Percentiles rank a stretch among this genome's conserved stretches.
Conservation (phyloP, 768 basidiomycete genomes). For the Rhodotorula diobovata region DNA sequence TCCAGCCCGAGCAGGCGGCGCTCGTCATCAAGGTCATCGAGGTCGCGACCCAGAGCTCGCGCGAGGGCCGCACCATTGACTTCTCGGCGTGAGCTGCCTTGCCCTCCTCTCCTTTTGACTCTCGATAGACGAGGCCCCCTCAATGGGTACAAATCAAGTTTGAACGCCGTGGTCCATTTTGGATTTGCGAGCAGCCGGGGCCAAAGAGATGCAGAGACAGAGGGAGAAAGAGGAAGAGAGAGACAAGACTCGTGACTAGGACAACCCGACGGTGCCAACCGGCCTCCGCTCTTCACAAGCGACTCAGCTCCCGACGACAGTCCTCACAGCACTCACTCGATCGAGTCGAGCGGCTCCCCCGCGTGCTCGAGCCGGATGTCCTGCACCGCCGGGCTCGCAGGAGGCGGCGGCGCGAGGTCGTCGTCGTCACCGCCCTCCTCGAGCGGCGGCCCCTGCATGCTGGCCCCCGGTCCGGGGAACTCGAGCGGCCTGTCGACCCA, state of each 20-base stretch:
- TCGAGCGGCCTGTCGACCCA: neutral
- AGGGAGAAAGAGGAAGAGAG: no score
- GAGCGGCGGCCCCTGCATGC: neutral
- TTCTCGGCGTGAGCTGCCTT: neutral
- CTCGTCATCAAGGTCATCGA: conserved; percentile 72
- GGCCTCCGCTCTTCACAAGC: no score
- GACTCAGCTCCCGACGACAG: no score
- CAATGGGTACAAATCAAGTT: no score
- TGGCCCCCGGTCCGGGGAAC: neutral
- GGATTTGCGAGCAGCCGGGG: no score
- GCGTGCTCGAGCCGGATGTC: conserved; percentile 4
- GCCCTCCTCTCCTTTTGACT: neutral
- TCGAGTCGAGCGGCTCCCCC: neutral
- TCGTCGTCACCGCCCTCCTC: no score
- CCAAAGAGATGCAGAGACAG: no score
- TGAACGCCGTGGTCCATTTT: no score
- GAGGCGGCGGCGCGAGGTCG: neutral
- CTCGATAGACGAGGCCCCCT: no score
- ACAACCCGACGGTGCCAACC: no score
- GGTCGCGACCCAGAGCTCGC: conserved; percentile 63
- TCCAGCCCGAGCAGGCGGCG: conserved; percentile 71
- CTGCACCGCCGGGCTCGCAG: neutral
- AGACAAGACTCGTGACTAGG: no score
- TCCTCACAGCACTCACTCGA: neutral
- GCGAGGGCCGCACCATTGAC: conserved; percentile 56